Conservation (phyloP, 2,329 filamentous ascomycete species). For the Penicillium sp. region DNA sequence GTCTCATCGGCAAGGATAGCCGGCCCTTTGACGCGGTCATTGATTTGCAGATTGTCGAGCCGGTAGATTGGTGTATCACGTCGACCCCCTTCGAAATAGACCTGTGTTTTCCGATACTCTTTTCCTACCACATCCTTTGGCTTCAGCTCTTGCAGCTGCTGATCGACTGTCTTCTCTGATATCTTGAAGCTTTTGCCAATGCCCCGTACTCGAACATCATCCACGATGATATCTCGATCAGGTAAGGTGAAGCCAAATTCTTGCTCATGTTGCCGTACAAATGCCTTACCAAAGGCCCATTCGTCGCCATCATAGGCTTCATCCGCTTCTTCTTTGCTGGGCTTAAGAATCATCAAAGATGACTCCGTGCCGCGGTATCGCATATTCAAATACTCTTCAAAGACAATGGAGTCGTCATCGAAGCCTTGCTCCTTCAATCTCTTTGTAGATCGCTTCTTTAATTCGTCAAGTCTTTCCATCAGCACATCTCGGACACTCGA, state of each 20-base stretch:
- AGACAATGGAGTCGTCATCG: constrained; percentile 63
- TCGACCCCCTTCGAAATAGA: constrained; percentile 81
- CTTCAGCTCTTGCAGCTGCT: constrained; percentile 57
- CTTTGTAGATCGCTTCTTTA: constrained; percentile 67
- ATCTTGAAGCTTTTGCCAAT: constrained; percentile 84
- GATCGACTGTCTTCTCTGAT: constrained; percentile 55
- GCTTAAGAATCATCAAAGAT: constrained; percentile 33
- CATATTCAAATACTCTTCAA: constrained; percentile 93
- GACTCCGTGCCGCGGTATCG: constrained; percentile 20
- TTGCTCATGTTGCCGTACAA: constrained; percentile 79
- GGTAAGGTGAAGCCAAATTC: constrained; percentile 88
- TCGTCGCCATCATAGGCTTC: constrained; percentile 56
- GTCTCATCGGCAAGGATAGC: constrained; percentile 71
- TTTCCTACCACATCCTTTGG: constrained; percentile 44
- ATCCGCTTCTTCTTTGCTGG: constrained; percentile 16
- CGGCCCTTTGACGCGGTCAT: constrained; percentile 69
- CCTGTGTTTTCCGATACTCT: constrained; percentile 59
- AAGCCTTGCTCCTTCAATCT: constrained; percentile 75
- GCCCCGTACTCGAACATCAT: constrained; percentile 80
- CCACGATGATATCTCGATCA: constrained; percentile 80
- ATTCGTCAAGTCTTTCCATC: constrained; percentile 66
- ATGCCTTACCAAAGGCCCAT: constrained; percentile 79
- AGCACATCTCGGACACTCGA: constrained; percentile 56
- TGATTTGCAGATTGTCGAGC: constrained; percentile 65
- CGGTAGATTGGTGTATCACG: constrained; percentile 76